phyloP scores from a whole-genome alignment of 805 yeast genomes.

The Suhomyces xylopsoci region DNA sequence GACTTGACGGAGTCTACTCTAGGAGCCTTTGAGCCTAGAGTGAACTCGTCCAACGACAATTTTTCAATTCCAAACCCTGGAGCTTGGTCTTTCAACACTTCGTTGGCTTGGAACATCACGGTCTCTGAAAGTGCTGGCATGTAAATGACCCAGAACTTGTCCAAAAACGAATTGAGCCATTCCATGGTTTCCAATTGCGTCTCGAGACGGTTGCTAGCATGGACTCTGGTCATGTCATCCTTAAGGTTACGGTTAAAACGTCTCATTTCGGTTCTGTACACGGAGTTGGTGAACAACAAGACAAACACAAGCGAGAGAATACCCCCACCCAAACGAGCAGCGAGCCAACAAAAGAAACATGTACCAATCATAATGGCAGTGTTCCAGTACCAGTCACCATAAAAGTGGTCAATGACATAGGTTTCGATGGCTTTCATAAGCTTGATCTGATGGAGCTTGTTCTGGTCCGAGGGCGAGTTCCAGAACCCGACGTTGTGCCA shows the following conservation, averaged over 20 bases:
- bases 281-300: conserved; percentile 58
- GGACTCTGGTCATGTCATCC: conserved; percentile 69
- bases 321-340: conserved; percentile 64
- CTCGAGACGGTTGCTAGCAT: conserved; percentile 62
- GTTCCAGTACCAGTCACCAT: conserved; percentile 72
- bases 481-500: conserved; percentile 42
- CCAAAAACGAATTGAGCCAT: conserved; percentile 75
- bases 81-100: conserved; percentile 62
- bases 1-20: conserved; percentile 68
- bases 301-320: conserved; percentile 60
- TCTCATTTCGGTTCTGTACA: conserved; percentile 69
- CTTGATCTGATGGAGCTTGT: conserved; percentile 25
- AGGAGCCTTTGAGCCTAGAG: conserved; percentile 80
- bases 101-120: conserved; percentile 69
- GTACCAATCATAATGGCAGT: conserved; percentile 62
- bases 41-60: conserved; percentile 69
- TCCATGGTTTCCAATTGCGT: conserved; percentile 69
- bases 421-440: conserved; percentile 43
- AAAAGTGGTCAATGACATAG: conserved; percentile 65
- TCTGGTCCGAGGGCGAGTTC: conserved; percentile 19
- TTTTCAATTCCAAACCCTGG: conserved; percentile 84
- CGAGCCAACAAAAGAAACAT: conserved; percentile 67
- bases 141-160: conserved; percentile 83
- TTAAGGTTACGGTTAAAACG: conserved; percentile 71
- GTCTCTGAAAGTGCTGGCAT: conserved; percentile 82